A percentile compares a stretch with the other conserved stretches of the same genome.
These are phyloP conservation scores for Pyracantha coccinea DNA, from an alignment of 331 rosid genomes.

Conservation along the genomic window DNA sequence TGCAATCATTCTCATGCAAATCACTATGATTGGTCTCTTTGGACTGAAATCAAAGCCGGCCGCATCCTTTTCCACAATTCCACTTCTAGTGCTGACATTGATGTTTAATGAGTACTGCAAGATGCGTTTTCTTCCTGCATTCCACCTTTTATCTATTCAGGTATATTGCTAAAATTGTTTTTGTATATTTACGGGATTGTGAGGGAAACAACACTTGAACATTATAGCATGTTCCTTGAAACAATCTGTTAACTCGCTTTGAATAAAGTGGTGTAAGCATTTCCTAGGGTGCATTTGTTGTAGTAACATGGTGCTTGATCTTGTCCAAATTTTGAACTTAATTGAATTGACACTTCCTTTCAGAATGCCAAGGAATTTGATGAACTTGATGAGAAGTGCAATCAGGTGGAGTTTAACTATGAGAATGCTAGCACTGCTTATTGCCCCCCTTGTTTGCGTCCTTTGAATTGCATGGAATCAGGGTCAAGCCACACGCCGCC, in stretches of 20 bases:
- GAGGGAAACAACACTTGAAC: not conserved
- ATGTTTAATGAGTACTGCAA: conserved; percentile 85
- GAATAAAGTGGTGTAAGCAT: not conserved
- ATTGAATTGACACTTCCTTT: not conserved
- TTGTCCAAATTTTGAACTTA: not conserved
- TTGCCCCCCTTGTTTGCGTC: conserved; percentile 55
- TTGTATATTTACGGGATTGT: not conserved
- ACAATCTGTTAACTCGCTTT: not conserved
- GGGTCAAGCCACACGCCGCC: conserved; percentile 39
- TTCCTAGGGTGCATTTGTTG: not conserved
- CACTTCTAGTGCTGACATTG: conserved; percentile 54
- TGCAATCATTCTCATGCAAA: conserved; percentile 75
- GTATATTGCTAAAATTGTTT: conserved; percentile 21
- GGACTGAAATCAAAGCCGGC: conserved; percentile 82
- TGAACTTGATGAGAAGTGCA: conserved; percentile 45
- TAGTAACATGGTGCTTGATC: too few species aligned
- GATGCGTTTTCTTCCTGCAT: conserved; percentile 77
- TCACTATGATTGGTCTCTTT: conserved; percentile 87
- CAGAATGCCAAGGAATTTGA: conserved; percentile 78
- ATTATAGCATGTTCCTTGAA: not conserved
- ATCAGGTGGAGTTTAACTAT: conserved; percentile 39
- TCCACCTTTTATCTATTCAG: conserved; percentile 52
- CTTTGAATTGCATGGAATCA: conserved; percentile 39
- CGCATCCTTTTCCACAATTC: conserved; percentile 74
- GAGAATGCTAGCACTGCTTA: conserved; percentile 64